Conservation (phyloP, 192 early-diverging fungal species). For the Backusella parvicylindrica region DNA sequence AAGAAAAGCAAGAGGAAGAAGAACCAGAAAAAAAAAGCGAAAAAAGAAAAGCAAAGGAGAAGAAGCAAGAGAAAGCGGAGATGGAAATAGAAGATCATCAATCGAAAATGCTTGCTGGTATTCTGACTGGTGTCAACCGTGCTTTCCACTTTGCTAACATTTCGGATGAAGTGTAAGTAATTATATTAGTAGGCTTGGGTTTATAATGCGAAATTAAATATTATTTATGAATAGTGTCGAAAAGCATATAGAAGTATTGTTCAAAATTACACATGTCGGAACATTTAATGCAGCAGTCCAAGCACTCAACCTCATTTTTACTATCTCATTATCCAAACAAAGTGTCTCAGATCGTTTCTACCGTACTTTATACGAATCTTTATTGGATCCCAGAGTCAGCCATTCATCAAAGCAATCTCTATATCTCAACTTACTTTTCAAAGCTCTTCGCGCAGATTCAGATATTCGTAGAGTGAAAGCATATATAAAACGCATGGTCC, state of each 20-base stretch:
- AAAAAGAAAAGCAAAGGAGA: slow-evolving; percentile 18
- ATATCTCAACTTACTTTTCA: slow-evolving; percentile 90
- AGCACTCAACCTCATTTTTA: slow-evolving; percentile 85
- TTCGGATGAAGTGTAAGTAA: slow-evolving; percentile 60
- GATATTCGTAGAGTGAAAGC: slow-evolving; percentile 65
- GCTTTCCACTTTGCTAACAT: slow-evolving; percentile 89
- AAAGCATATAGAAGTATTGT: slow-evolving; percentile 83
- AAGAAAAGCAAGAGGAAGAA: slow-evolving; percentile 27
- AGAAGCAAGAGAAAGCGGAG: slow-evolving; percentile 31
- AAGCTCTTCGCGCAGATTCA: slow-evolving; percentile 75
- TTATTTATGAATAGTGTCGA: slow-evolving; percentile 51
- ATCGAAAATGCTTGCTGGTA: slow-evolving; percentile 84
- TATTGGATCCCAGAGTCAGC: slow-evolving; percentile 78
- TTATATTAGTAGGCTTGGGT: no score
- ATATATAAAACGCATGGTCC: slow-evolving; percentile 89
- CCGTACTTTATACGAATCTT: slow-evolving; percentile 84
- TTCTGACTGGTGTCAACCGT: slow-evolving; percentile 94
- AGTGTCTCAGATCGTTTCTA: slow-evolving; percentile 84
- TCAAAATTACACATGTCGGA: slow-evolving; percentile 84
- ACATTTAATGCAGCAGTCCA: slow-evolving; percentile 94
- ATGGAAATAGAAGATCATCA: slow-evolving; percentile 58
- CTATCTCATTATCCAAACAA: slow-evolving; percentile 51
- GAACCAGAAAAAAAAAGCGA: slow-evolving; percentile 24
- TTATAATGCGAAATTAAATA: not conserved
- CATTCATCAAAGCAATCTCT: slow-evolving; percentile 85